phyloP scores from a whole-genome alignment of 2,329 filamentous ascomycete species.

The Orbilia ellipsospora region DNA sequence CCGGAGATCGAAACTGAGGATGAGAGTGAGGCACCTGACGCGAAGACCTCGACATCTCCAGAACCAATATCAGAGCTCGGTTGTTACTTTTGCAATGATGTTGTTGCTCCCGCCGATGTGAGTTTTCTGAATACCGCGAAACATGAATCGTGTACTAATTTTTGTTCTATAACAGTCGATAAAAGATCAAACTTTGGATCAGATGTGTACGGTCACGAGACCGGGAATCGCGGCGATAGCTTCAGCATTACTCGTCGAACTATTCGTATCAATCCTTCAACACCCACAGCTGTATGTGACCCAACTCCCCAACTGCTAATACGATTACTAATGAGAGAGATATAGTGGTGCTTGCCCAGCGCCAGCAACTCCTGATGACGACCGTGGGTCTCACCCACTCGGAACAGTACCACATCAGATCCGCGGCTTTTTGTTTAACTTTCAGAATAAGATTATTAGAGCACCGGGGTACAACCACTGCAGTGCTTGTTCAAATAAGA shows the following conservation, averaged over 20 bases:
- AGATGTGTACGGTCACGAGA: constrained; percentile 96
- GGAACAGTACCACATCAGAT: constrained; percentile 83
- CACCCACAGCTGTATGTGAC: constrained; percentile 73
- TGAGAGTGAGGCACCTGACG: constrained; percentile 33
- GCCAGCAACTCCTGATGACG: constrained; percentile 59
- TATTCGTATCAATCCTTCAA: constrained; percentile 87
- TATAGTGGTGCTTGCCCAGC: constrained; percentile 58
- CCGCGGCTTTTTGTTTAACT: constrained; percentile 79
- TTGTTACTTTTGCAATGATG: constrained; percentile 99
- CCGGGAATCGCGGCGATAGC: constrained; percentile 93
- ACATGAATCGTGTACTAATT: constrained; percentile 28
- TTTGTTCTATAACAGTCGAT: constrained; percentile 72
- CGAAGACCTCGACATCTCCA: constrained; percentile 65
- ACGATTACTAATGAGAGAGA: constrained; percentile 10
- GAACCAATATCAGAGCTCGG: constrained; percentile 73
- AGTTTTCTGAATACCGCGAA: constrained; percentile 62
- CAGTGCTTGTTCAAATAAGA: constrained; percentile 78
- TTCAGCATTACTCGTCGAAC: constrained; percentile 88
- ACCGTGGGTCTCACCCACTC: constrained; percentile 72
- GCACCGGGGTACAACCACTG: constrained; percentile 83
- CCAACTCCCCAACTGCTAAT: not conserved
- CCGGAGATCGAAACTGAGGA: constrained; percentile 65
- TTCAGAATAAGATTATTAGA: constrained; percentile 77
- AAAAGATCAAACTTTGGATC: constrained; percentile 93
- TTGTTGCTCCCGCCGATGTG: constrained; percentile 92